Percentiles rank a stretch among this genome's conserved stretches.
phyloP scores from a whole-genome alignment of 139 green algal genomes.

The Tetraselmis chui region DNA sequence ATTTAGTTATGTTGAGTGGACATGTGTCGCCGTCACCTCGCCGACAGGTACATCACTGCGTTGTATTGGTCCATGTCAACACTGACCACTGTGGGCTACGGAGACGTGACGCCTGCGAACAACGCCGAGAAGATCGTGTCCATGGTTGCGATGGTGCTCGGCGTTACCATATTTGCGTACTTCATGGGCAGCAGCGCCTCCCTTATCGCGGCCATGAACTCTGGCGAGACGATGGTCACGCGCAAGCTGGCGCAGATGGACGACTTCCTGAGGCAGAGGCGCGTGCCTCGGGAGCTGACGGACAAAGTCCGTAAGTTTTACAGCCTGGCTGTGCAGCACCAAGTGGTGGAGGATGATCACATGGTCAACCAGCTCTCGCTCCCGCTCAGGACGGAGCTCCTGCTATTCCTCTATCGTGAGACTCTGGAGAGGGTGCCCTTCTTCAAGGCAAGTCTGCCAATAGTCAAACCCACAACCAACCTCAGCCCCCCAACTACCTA shows the following conservation, averaged over 20 bases:
- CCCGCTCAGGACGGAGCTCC: conserved; percentile 23
- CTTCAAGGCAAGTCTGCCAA: conserved; percentile 13
- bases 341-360: conserved; percentile 32
- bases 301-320: conserved; percentile 29
- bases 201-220: conserved; percentile 31
- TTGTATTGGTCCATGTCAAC: conserved; percentile 41
- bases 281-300: conserved; percentile 20
- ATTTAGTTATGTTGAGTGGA: background rate
- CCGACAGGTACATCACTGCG: conserved; percentile 27
- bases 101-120: conserved; percentile 29
- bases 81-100: conserved; percentile 38
- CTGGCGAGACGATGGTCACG: conserved; percentile 11
- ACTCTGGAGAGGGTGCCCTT: conserved; percentile 27
- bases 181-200: conserved; percentile 32
- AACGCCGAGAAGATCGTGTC: conserved; percentile 26
- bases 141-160: conserved; percentile 35
- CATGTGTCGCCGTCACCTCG: too few species aligned
- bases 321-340: conserved; percentile 18
- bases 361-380: conserved; percentile 30
- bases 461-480: too few species aligned
- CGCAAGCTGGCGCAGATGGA: conserved; percentile 15
- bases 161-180: conserved; percentile 32
- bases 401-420: conserved; percentile 22
- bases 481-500: background rate
- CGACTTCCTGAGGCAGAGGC: conserved; percentile 15